Percentiles rank a stretch among this genome's conserved stretches.
These are phyloP conservation scores for Phaeosphaeria sp. DNA, from an alignment of 2,329 filamentous ascomycete genomes.

Conservation along the genomic window DNA sequence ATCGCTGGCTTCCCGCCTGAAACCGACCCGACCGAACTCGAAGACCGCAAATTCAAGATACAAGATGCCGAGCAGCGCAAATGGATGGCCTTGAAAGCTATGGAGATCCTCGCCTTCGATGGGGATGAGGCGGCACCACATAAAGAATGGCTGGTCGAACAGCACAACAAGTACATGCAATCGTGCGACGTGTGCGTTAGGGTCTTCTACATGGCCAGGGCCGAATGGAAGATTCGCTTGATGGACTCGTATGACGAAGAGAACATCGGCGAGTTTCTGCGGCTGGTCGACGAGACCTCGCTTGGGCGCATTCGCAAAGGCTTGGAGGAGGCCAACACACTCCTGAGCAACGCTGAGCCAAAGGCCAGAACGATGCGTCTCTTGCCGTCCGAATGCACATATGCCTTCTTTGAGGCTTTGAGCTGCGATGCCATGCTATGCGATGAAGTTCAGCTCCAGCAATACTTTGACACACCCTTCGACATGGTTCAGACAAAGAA, in stretches of 20 bases:
- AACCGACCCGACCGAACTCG: conserved; percentile 34
- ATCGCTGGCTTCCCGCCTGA: conserved; percentile 35
- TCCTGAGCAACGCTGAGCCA: conserved; percentile 54
- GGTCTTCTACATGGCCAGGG: conserved; percentile 54
- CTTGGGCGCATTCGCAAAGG: conserved; percentile 52
- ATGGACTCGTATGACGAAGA: conserved; percentile 53
- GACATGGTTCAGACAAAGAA: conserved; percentile 78
- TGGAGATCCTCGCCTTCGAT: conserved; percentile 56
- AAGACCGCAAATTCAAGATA: conserved; percentile 42
- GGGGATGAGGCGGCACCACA: conserved; percentile 54
- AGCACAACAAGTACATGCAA: conserved; percentile 51
- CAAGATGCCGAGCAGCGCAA: conserved; percentile 49
- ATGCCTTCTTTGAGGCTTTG: conserved; percentile 86
- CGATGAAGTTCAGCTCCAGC: conserved; percentile 58
- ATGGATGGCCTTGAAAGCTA: conserved; percentile 50
- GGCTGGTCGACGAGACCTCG: conserved; percentile 54
- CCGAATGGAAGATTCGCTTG: conserved; percentile 49
- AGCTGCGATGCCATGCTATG: conserved; percentile 81
- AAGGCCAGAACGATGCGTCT: conserved; percentile 58
- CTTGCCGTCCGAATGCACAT: conserved; percentile 67
- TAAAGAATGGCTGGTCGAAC: conserved; percentile 48
- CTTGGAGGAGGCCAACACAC: conserved; percentile 49
- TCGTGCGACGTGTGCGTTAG: conserved; percentile 59
- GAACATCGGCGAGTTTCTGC: conserved; percentile 53
- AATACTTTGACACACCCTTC: conserved; percentile 83